A percentile compares a stretch with the other conserved stretches of the same genome.
phyloP scores from a whole-genome alignment of 306 rosid species.

The Quercus cerris region DNA sequence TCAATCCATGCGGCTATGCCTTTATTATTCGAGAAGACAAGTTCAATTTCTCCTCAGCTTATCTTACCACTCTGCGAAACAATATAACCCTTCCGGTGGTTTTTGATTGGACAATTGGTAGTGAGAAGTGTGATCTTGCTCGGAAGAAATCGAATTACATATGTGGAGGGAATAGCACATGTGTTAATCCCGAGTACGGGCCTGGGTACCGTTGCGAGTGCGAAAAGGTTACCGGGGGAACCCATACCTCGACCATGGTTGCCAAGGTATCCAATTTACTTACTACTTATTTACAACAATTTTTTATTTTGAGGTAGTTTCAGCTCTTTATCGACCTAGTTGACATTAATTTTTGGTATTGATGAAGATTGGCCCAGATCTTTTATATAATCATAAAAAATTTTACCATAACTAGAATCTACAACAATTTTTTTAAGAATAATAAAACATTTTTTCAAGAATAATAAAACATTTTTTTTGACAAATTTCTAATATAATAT shows the following conservation, averaged over 20 bases:
- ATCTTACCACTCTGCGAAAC: background rate
- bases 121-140: background rate
- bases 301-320: no score
- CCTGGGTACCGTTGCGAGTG: conserved; percentile 27
- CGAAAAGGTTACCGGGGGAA: conserved; percentile 20
- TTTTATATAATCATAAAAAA: no score
- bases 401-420: no score
- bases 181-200: background rate
- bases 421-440: no score
- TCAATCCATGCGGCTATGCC: conserved; percentile 21
- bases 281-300: no score
- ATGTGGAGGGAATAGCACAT: background rate
- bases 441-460: background rate
- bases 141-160: background rate
- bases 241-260: conserved; percentile 23
- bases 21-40: background rate
- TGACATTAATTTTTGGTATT: no score
- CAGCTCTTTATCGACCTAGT: no score
- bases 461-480: background rate
- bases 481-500: no score
- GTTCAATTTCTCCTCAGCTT: background rate
- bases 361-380: no score
- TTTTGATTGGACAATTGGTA: conserved; percentile 17
- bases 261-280: conserved; percentile 11
- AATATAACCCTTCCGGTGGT: background rate